Percentiles rank a stretch among this genome's conserved stretches.
These are phyloP conservation scores for Aspergillus fischeri DNA, from an alignment of 2,329 filamentous ascomycete species.

Conservation along the genomic window DNA sequence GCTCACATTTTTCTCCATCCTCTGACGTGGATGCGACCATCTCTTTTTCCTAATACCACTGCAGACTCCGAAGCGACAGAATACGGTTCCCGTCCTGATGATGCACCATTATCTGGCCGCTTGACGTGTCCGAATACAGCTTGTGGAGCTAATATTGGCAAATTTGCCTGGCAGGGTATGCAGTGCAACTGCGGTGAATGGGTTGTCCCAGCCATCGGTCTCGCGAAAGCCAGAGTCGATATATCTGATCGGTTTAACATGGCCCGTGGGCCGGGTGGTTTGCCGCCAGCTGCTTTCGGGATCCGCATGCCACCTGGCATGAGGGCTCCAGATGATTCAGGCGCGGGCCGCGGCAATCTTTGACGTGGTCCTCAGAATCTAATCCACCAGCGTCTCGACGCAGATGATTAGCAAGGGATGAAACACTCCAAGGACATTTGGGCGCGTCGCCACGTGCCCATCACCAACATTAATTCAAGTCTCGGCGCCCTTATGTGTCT, in stretches of 20 bases:
- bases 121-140: conserved; percentile 74
- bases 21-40: conserved; percentile 87
- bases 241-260: conserved; percentile 48
- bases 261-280: conserved; percentile 15
- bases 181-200: conserved; percentile 86
- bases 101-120: conserved; percentile 76
- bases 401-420: not conserved
- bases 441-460: not conserved
- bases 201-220: conserved; percentile 85
- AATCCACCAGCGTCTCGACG: not conserved
- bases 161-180: conserved; percentile 95
- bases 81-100: conserved; percentile 45
- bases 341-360: conserved; percentile 15
- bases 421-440: not conserved
- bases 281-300: conserved; percentile 24
- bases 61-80: conserved; percentile 10
- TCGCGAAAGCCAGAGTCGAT: conserved; percentile 79
- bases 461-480: not conserved
- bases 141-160: conserved; percentile 79
- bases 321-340: conserved; percentile 18
- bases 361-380: conserved; percentile 2
- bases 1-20: conserved; percentile 89
- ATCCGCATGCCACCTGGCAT: conserved; percentile 40
- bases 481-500: not conserved
- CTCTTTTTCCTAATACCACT: conserved; percentile 50